A percentile compares a stretch with the other conserved stretches of the same genome.
Conservation (phyloP, 2,329 filamentous ascomycete genomes). For the Dothidotthia symphoricarpi region DNA sequence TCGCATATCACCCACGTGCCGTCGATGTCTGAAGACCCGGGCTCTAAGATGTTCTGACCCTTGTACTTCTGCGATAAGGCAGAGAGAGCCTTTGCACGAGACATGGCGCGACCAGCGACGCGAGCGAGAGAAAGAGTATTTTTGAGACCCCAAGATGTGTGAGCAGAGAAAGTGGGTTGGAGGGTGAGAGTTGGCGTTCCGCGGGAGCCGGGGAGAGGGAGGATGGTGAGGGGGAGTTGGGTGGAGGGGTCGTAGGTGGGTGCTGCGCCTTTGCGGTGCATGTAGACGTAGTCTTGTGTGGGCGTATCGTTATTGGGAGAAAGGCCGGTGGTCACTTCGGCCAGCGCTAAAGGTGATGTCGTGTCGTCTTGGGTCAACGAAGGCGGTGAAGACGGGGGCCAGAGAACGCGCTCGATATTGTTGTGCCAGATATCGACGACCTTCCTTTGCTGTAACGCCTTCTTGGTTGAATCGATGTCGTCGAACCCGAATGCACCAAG, state of each 20-base stretch:
- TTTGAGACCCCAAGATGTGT: conserved; percentile 27
- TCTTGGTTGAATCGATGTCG: conserved; percentile 14
- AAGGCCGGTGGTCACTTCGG: background rate
- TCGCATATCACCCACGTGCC: conserved; percentile 43
- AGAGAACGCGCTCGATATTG: conserved; percentile 34
- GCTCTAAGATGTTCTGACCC: conserved; percentile 29
- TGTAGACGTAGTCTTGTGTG: conserved; percentile 24
- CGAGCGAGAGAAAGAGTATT: conserved; percentile 42
- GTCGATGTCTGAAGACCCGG: conserved; percentile 15
- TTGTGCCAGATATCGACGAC: conserved; percentile 43
- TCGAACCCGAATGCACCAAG: conserved; percentile 41
- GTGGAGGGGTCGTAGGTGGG: conserved; percentile 27
- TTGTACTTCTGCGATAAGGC: conserved; percentile 37
- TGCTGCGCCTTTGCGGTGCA: conserved; percentile 44
- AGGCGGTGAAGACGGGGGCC: conserved; percentile 26
- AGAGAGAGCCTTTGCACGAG: conserved; percentile 36
- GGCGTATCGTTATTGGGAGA: background rate
- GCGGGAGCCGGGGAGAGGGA: conserved; percentile 41
- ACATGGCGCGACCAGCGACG: conserved; percentile 41
- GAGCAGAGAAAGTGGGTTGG: conserved; percentile 29
- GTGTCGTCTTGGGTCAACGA: background rate
- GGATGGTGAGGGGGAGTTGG: conserved; percentile 24
- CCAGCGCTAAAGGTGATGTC: background rate
- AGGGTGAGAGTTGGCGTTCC: conserved; percentile 43
- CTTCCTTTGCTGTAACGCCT: conserved; percentile 26